These are phyloP conservation scores for Raffaelea ambrosiae DNA, from an alignment of 2,329 filamentous ascomycete genomes.

Conservation along the genomic window DNA sequence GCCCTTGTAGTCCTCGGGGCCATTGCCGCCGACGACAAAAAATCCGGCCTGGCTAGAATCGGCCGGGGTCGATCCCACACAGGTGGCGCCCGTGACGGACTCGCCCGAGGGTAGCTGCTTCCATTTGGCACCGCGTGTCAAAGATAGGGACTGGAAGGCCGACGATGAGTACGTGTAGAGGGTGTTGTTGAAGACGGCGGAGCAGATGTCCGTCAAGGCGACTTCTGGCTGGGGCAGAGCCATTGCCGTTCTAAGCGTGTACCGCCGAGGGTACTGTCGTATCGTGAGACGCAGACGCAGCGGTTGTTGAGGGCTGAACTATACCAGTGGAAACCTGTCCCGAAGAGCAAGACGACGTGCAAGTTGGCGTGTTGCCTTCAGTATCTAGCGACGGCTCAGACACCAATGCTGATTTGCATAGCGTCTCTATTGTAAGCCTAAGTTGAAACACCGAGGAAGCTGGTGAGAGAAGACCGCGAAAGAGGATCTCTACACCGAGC, in stretches of 20 bases:
- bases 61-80: conserved; percentile 60
- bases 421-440: too few species aligned
- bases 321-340: conserved; percentile 1
- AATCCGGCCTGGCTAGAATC: conserved; percentile 54
- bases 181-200: conserved; percentile 69
- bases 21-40: conserved; percentile 72
- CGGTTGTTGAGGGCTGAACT: not conserved
- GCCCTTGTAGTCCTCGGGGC: conserved; percentile 55
- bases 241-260: conserved; percentile 40
- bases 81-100: conserved; percentile 65
- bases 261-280: not conserved
- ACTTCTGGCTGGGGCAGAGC: conserved; percentile 61
- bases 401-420: not conserved
- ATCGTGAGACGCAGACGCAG: not conserved
- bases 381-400: too few species aligned
- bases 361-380: too few species aligned
- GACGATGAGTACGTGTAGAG: conserved; percentile 74
- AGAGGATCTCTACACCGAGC: too few species aligned
- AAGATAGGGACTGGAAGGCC: conserved; percentile 65
- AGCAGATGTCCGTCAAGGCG: conserved; percentile 69
- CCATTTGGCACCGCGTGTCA: conserved; percentile 68
- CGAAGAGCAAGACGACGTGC: not conserved
- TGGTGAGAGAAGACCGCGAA: too few species aligned
- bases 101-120: conserved; percentile 54
- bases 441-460: too few species aligned